phyloP scores from a whole-genome alignment of 805 yeast species.

The Myxozyma geophila region DNA sequence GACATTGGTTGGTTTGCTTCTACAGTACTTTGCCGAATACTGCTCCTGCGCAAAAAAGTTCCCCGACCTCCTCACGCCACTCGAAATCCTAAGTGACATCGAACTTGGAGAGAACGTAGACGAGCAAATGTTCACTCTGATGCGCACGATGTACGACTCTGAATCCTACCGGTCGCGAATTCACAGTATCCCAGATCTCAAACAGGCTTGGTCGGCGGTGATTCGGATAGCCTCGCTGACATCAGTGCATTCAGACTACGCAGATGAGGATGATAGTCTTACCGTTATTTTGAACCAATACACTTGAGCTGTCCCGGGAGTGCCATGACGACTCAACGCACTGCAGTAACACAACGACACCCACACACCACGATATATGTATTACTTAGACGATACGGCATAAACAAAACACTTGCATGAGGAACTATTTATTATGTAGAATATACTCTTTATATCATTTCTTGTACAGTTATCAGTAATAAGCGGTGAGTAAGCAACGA shows the following conservation, averaged over 20 bases:
- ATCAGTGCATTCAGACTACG: background rate
- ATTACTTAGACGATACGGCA: no score
- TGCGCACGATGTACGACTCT: conserved; percentile 8
- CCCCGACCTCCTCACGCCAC: conserved; percentile 1
- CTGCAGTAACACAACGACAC: no score
- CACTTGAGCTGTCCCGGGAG: background rate
- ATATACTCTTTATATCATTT: background rate
- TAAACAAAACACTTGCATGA: no score
- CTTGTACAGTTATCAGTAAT: background rate
- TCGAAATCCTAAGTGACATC: conserved; percentile 10
- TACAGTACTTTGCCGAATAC: conserved; percentile 21
- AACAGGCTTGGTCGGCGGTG: conserved; percentile 17
- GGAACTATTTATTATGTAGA: background rate
- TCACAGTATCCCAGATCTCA: background rate
- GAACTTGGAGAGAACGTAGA: conserved; percentile 7
- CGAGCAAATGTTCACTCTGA: conserved; percentile 18
- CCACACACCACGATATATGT: no score
- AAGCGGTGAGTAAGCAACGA: background rate
- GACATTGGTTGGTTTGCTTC: background rate
- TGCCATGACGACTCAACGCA: no score
- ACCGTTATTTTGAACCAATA: background rate
- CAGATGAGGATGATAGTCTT: background rate
- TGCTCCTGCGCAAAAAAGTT: background rate
- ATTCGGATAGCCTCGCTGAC: background rate
- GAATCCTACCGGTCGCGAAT: background rate